Base-by-base conservation (phyloP, 2,329 filamentous ascomycete genomes). In the Zymoseptoria tritici region DNA sequence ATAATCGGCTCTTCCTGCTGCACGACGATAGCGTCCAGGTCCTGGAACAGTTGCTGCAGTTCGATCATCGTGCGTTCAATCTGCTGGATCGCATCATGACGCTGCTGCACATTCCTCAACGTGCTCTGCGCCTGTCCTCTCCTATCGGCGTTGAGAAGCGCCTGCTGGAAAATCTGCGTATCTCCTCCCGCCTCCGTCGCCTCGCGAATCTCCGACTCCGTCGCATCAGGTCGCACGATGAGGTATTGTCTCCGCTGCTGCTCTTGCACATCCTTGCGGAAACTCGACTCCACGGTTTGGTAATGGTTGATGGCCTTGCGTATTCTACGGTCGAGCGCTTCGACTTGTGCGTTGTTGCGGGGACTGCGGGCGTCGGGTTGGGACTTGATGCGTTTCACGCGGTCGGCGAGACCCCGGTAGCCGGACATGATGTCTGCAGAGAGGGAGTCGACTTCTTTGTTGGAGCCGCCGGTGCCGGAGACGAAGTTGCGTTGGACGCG, bases 51-150 rank as follows among this genome's bases (percentile, higher is more conserved):
- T 75, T 94, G 85, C 5, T 89, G 85, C 59, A 99, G 81, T 76
- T 96, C 89, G 9, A 90, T 85, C 83, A 97, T 89, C 73, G 95
- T 89, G 71, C 84, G 81, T 79, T 96, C 91, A 71, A 97, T 96
- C 81, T 95, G 93, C 76, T 91, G 85, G 67, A 99, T 89, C 50
- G 90, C 91, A 56, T 85, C 85, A 74, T 96, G 91, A 66, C 94
- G 88, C 70, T 89, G 85, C 74, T 88, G 84, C 42, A 96, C 91
- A 65, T 90, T 90, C 67, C 83, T 84, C 58, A 96, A 81, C 42
- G 91, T 90, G 46, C 86, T 85, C 65, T 88, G 86, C 50, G 91
- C 90, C 75, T 95, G 89, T 55, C 91, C 90, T 72, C 86, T 85
- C 70, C 90, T 87, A 76, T 88, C 88, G 73, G 85, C 89, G 77